These are phyloP conservation scores for Amaranthus palmeri DNA, from an alignment of 148 eudicot species.

Conservation along the genomic window DNA sequence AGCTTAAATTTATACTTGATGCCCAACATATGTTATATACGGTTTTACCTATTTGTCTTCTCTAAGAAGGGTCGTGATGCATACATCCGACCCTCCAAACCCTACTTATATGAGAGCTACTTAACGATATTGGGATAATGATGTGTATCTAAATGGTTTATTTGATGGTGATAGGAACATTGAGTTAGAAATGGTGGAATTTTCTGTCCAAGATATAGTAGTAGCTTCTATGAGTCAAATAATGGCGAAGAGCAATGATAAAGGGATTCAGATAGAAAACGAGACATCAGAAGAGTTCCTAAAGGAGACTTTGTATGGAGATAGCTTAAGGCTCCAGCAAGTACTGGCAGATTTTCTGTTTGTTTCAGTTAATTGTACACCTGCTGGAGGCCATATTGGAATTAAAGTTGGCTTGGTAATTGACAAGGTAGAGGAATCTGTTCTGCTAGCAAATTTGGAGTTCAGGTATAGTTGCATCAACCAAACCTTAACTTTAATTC, in stretches of 20 bases:
- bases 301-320: conserved; percentile 69
- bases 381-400: conserved; percentile 61
- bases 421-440: conserved; percentile 56
- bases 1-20: too few species aligned
- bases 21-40: too few species aligned
- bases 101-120: too few species aligned
- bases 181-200: conserved; percentile 87
- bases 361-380: conserved; percentile 61
- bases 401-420: conserved; percentile 45
- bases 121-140: too few species aligned
- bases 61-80: too few species aligned
- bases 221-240: conserved; percentile 80
- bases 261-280: conserved; percentile 57
- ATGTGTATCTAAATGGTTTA: too few species aligned
- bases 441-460: conserved; percentile 74
- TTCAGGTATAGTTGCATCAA: conserved; percentile 53
- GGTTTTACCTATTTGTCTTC: too few species aligned
- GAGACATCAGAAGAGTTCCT: conserved; percentile 34
- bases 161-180: conserved; percentile 47
- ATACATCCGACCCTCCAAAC: too few species aligned
- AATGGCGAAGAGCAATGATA: conserved; percentile 62
- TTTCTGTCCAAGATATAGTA: conserved; percentile 58
- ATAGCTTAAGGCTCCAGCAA: conserved; percentile 83
- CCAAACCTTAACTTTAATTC: background rate
- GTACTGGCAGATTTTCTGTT: conserved; percentile 74